A percentile compares a stretch with the other conserved stretches of the same genome.
phyloP scores from a whole-genome alignment of 2,329 filamentous ascomycete genomes.

The Penicillium sp. region DNA sequence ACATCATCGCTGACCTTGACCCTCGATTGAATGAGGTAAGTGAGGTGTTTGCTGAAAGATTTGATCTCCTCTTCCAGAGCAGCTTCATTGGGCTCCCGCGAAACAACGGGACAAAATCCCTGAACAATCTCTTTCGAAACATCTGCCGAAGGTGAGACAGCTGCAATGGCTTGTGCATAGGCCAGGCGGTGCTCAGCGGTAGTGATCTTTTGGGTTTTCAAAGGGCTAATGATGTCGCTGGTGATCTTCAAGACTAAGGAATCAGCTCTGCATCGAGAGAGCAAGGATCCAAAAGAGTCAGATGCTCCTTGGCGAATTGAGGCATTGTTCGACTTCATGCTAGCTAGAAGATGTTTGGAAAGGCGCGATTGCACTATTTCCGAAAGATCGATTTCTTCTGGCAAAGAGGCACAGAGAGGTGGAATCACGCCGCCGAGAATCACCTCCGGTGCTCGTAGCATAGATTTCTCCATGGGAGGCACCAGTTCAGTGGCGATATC shows the following conservation, averaged over 20 bases:
- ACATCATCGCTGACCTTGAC: constrained; percentile 64
- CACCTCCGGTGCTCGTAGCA: constrained; percentile 86
- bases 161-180: constrained; percentile 76
- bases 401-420: constrained; percentile 69
- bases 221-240: constrained; percentile 73
- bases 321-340: constrained; percentile 84
- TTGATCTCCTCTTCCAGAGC: constrained; percentile 74
- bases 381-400: constrained; percentile 72
- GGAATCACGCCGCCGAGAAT: constrained; percentile 76
- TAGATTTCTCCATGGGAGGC: constrained; percentile 80
- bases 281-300: constrained; percentile 69
- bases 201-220: constrained; percentile 81
- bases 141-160: constrained; percentile 59
- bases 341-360: constrained; percentile 83
- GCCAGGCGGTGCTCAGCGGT: constrained; percentile 80
- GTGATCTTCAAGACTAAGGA: constrained; percentile 64
- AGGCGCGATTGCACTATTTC: constrained; percentile 68
- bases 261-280: constrained; percentile 60
- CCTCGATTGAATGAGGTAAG: constrained; percentile 61
- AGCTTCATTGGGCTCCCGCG: constrained; percentile 85
- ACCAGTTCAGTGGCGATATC: constrained; percentile 75
- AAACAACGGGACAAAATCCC: constrained; percentile 65
- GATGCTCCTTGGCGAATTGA: constrained; percentile 73
- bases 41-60: constrained; percentile 65
- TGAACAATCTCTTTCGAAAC: constrained; percentile 66